These are phyloP conservation scores for Candida multigemmis DNA, from an alignment of 805 yeast species.

Conservation along the genomic window DNA sequence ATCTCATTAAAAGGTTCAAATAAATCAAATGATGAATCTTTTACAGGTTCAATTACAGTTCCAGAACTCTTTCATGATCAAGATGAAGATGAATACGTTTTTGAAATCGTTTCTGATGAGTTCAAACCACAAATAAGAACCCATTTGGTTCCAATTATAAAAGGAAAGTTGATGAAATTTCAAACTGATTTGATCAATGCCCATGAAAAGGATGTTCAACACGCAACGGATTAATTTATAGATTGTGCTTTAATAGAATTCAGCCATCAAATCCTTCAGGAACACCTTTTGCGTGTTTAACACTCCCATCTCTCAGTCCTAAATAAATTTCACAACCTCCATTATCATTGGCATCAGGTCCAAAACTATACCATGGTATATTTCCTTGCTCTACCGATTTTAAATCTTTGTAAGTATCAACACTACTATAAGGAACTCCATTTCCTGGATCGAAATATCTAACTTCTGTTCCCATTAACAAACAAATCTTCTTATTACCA, in stretches of 20 bases:
- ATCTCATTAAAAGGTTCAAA: conserved; percentile 34
- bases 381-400: conserved; percentile 38
- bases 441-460: conserved; percentile 81
- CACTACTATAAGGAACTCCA: conserved; percentile 79
- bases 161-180: conserved; percentile 41
- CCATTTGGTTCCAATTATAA: conserved; percentile 44
- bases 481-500: conserved; percentile 59
- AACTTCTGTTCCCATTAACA: conserved; percentile 71
- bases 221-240: conserved; percentile 20
- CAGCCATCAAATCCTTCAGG: conserved; percentile 69
- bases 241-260: conserved; percentile 1
- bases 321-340: conserved; percentile 33
- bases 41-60: conserved; percentile 37
- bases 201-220: conserved; percentile 59
- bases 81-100: conserved; percentile 53
- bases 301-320: conserved; percentile 42
- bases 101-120: conserved; percentile 32
- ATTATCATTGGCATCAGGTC: conserved; percentile 48
- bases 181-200: conserved; percentile 54
- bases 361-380: conserved; percentile 42
- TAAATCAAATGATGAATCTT: conserved; percentile 24
- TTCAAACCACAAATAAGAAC: conserved; percentile 34
- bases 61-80: conserved; percentile 77
- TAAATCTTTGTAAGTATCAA: conserved; percentile 68
- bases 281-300: conserved; percentile 73